Conservation (phyloP, 495 filamentous ascomycete species). For the Aspergillus cavernicola region DNA sequence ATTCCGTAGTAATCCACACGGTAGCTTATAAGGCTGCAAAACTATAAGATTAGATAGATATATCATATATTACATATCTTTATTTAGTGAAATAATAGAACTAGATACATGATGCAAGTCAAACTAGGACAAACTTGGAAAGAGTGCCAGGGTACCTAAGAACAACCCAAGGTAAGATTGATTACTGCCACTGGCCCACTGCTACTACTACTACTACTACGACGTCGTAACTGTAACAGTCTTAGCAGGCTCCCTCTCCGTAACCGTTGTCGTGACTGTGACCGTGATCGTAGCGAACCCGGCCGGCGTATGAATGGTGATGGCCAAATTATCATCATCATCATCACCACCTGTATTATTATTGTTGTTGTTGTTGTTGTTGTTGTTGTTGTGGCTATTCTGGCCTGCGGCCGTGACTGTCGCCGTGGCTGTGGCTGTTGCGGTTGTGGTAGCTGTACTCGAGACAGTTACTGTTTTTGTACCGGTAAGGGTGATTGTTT, state of each 20-base stretch:
- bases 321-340: neutral
- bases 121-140: too few relatives aligned
- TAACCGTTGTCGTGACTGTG: constrained; percentile 11
- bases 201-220: too few relatives aligned
- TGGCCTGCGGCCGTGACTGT: constrained; percentile 3
- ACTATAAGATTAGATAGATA: too few relatives aligned
- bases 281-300: constrained; percentile 12
- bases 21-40: too few relatives aligned
- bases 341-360: too few relatives aligned
- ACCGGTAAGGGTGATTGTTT: neutral
- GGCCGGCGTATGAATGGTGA: constrained; percentile 7
- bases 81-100: too few relatives aligned
- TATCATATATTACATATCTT: too few relatives aligned
- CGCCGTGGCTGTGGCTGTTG: constrained; percentile 12
- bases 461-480: neutral
- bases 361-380: neutral
- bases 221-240: neutral
- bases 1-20: too few relatives aligned
- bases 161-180: too few relatives aligned
- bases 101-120: too few relatives aligned
- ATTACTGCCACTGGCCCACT: too few relatives aligned
- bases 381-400: constrained; percentile 10
- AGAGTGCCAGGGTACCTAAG: too few relatives aligned
- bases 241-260: constrained; percentile 2
- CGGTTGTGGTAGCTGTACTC: neutral